Evolutionary conservation across 331 rosid species (phyloP).

Genomic region (Pyrus hybrid): DNA sequence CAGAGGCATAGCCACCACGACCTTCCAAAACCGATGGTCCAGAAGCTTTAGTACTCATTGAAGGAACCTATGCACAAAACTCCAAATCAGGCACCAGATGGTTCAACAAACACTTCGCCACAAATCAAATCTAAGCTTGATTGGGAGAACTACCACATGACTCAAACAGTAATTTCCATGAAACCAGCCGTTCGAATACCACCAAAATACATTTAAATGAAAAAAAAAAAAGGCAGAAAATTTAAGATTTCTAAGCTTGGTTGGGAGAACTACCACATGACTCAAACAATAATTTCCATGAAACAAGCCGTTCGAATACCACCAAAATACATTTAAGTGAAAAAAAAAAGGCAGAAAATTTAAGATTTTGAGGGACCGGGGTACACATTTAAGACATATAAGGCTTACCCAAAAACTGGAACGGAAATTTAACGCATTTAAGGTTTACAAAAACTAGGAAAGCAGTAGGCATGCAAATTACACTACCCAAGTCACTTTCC

Average conservation of each 20-base stretch:
- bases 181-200: neutral
- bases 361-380: too few relatives aligned
- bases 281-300: too few relatives aligned
- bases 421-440: too few relatives aligned
- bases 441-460: too few relatives aligned
- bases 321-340: neutral
- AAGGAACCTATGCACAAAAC: slow-evolving; percentile 40
- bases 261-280: too few relatives aligned
- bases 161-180: neutral
- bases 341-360: neutral
- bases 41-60: slow-evolving; percentile 55
- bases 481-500: too few relatives aligned
- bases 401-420: neutral
- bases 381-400: neutral
- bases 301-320: too few relatives aligned
- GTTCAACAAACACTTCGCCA: neutral
- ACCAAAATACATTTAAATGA: neutral
- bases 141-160: neutral
- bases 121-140: neutral
- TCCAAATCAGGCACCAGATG: neutral
- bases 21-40: slow-evolving; percentile 69
- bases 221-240: neutral
- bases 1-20: slow-evolving; percentile 67
- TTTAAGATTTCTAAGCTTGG: too few relatives aligned
- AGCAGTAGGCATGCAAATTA: too few relatives aligned